phyloP scores from a whole-genome alignment of 2,329 filamentous ascomycete species.

The Penicillium brevicompactum region DNA sequence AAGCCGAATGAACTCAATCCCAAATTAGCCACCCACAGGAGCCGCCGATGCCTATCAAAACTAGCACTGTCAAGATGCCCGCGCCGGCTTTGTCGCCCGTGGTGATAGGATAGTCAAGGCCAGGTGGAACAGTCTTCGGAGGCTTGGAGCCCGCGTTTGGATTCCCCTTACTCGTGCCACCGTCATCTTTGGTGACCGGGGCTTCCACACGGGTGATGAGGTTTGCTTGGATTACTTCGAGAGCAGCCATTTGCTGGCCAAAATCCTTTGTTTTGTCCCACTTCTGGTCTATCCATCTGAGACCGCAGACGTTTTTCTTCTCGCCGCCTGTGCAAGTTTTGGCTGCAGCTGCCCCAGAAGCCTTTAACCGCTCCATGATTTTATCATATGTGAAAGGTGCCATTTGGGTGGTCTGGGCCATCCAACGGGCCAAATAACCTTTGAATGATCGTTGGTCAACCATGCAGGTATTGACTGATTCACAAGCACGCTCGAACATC shows the following conservation, averaged over 20 bases:
- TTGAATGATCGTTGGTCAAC: constrained; percentile 69
- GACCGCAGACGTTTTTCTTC: constrained; percentile 39
- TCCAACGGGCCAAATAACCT: constrained; percentile 64
- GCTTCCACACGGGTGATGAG: constrained; percentile 33
- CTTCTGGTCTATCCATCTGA: constrained; percentile 42
- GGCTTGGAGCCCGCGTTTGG: constrained; percentile 30
- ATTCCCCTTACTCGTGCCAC: constrained; percentile 38
- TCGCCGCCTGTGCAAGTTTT: constrained; percentile 55
- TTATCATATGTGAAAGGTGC: constrained; percentile 57
- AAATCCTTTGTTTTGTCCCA: constrained; percentile 42
- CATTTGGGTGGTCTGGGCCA: constrained; percentile 58
- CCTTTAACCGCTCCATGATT: constrained; percentile 56
- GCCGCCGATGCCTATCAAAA: constrained; percentile 37
- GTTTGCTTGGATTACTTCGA: constrained; percentile 39
- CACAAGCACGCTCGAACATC: constrained; percentile 64
- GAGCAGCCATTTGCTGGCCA: constrained; percentile 44
- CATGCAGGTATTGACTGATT: constrained; percentile 57
- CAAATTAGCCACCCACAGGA: constrained; percentile 41
- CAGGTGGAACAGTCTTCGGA: constrained; percentile 9
- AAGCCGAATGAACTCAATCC: constrained; percentile 24
- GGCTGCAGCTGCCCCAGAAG: constrained; percentile 58
- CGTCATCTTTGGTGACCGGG: constrained; percentile 32
- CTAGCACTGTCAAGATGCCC: constrained; percentile 43
- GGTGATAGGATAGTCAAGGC: constrained; percentile 26
- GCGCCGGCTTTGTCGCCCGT: constrained; percentile 46